Conservation (phyloP, 2,329 filamentous ascomycete genomes). For the Podosphaera leucotricha region DNA sequence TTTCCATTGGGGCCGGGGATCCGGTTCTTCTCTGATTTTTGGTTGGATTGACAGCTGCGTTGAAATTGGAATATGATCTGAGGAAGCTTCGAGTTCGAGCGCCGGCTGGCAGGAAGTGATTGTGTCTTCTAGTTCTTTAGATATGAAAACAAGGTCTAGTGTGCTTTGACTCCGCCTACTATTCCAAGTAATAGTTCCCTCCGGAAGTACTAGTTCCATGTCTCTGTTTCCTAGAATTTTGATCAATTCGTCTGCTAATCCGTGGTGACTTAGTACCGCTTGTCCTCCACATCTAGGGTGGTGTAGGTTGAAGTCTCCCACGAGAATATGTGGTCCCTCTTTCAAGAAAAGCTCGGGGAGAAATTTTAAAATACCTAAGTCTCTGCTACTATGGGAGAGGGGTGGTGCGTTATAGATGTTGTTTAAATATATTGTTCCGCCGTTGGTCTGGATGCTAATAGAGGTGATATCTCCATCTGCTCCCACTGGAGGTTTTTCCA, state of each 20-base stretch:
- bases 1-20: too few relatives aligned
- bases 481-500: not conserved
- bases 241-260: not conserved
- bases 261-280: not conserved
- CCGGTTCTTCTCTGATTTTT: too few relatives aligned
- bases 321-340: slow-evolving; percentile 1
- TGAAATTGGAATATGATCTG: too few relatives aligned
- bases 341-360: not conserved
- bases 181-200: too few relatives aligned
- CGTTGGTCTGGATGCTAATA: not conserved
- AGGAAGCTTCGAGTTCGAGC: too few relatives aligned
- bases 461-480: not conserved
- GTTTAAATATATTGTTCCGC: not conserved
- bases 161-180: too few relatives aligned
- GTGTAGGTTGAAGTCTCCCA: slow-evolving; percentile 1
- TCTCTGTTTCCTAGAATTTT: not conserved
- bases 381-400: not conserved
- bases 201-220: not conserved
- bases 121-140: not conserved
- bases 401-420: not conserved
- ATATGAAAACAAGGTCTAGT: not conserved
- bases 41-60: too few relatives aligned
- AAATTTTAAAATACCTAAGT: not conserved
- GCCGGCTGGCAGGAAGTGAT: too few relatives aligned
- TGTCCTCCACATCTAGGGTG: slow-evolving; percentile 1